Conservation (phyloP, 2,329 filamentous ascomycete genomes). For the Diaporthe helianthi region DNA sequence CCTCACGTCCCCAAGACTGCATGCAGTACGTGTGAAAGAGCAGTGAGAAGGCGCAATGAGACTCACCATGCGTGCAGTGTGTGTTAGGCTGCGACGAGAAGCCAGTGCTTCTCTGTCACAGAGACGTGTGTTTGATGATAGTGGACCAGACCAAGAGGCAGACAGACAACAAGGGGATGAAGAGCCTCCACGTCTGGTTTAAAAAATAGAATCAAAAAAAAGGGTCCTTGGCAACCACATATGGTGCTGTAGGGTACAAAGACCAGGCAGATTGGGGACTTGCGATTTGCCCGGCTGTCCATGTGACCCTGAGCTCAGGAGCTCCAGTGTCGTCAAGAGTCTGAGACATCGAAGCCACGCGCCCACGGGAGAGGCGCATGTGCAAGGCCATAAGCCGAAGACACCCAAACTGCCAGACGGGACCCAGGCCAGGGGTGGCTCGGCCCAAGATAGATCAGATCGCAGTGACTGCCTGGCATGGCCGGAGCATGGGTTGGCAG, state of each 20-base stretch:
- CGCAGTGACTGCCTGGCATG: constrained; percentile 18
- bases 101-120: constrained; percentile 29
- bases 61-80: constrained; percentile 37
- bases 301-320: constrained; percentile 30
- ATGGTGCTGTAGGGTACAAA: constrained; percentile 1
- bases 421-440: constrained; percentile 8
- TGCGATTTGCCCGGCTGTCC: constrained; percentile 13
- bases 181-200: neutral
- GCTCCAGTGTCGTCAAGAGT: constrained; percentile 13
- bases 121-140: constrained; percentile 11
- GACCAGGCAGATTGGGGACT: constrained; percentile 8
- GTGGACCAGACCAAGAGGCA: neutral
- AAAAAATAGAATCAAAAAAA: too few relatives aligned
- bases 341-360: constrained; percentile 29
- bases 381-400: constrained; percentile 26
- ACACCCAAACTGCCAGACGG: neutral
- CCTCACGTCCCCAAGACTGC: neutral
- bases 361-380: constrained; percentile 31
- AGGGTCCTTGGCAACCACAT: constrained; percentile 3
- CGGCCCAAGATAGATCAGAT: constrained; percentile 24
- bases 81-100: constrained; percentile 32
- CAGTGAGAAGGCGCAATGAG: neutral
- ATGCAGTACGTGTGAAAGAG: neutral
- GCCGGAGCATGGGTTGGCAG: constrained; percentile 1
- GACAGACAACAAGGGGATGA: neutral